A percentile compares a stretch with the other conserved stretches of the same genome.
Conservation (phyloP, 2,329 filamentous ascomycete genomes). For the Zalaria obscura region DNA sequence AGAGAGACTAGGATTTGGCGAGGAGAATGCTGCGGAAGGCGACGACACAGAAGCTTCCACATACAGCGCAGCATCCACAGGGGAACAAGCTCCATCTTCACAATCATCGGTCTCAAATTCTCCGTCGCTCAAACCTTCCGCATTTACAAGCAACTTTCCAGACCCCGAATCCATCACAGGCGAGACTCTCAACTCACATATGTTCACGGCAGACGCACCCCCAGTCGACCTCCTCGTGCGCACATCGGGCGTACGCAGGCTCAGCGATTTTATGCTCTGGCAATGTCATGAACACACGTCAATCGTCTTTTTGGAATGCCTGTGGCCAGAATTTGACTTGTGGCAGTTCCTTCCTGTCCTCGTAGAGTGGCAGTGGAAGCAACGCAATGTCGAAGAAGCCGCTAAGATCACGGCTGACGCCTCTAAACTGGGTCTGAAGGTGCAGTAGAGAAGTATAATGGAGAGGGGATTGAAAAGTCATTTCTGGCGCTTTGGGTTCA, state of each 20-base stretch:
- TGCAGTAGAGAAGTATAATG: neutral
- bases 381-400: conserved; percentile 25
- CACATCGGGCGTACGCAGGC: conserved; percentile 79
- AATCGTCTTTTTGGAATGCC: conserved; percentile 77
- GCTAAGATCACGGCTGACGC: conserved; percentile 8
- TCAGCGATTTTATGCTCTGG: conserved; percentile 99
- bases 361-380: conserved; percentile 69
- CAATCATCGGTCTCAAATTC: conserved; percentile 23
- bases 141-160: conserved; percentile 28
- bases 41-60: conserved; percentile 7
- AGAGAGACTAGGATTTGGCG: conserved; percentile 6
- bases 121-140: conserved; percentile 22
- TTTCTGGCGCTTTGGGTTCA: neutral
- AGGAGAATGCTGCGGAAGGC: conserved; percentile 1
- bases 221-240: conserved; percentile 83
- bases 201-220: conserved; percentile 75
- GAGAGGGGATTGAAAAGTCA: neutral
- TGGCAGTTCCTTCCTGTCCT: conserved; percentile 88
- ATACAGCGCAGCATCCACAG: conserved; percentile 5
- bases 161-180: conserved; percentile 82
- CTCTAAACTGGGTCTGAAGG: conserved; percentile 2
- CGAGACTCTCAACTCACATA: conserved; percentile 68
- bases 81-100: conserved; percentile 20
- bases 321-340: conserved; percentile 94
- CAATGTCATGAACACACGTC: conserved; percentile 89